These are phyloP conservation scores for Neurospora sp. DNA, from an alignment of 495 filamentous ascomycete genomes.

Conservation along the genomic window DNA sequence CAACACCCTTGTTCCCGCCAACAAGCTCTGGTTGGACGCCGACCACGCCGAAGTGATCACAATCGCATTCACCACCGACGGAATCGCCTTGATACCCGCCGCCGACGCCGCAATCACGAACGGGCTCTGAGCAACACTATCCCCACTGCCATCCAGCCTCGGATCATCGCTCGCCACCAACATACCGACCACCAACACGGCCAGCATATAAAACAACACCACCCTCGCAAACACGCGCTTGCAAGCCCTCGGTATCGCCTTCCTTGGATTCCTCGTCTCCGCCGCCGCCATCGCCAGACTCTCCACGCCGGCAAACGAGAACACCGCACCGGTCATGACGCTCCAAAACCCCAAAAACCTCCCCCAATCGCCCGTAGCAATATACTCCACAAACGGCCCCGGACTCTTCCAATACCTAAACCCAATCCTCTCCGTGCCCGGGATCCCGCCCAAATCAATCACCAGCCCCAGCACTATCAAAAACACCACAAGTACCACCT, in stretches of 20 bases:
- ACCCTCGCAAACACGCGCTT: slow-evolving; percentile 62
- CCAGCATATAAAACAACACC: slow-evolving; percentile 59
- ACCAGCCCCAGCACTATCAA: slow-evolving; percentile 60
- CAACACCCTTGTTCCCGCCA: slow-evolving; percentile 50
- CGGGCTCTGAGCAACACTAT: slow-evolving; percentile 50
- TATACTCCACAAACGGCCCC: slow-evolving; percentile 56
- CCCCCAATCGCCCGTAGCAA: slow-evolving; percentile 38
- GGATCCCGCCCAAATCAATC: slow-evolving; percentile 51
- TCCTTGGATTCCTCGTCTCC: slow-evolving; percentile 61
- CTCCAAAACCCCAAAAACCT: slow-evolving; percentile 50
- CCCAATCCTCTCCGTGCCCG: slow-evolving; percentile 45
- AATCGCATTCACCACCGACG: slow-evolving; percentile 54
- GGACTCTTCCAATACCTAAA: slow-evolving; percentile 61
- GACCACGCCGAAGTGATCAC: slow-evolving; percentile 66
- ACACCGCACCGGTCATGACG: slow-evolving; percentile 49
- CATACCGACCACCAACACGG: slow-evolving; percentile 61
- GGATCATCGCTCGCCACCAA: slow-evolving; percentile 51
- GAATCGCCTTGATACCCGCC: slow-evolving; percentile 53
- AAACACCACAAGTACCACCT: slow-evolving; percentile 54
- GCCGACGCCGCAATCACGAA: slow-evolving; percentile 61
- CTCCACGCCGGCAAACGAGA: slow-evolving; percentile 47
- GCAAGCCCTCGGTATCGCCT: slow-evolving; percentile 60
- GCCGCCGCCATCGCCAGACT: slow-evolving; percentile 57
- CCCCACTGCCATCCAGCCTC: slow-evolving; percentile 35
- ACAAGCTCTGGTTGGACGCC: slow-evolving; percentile 53